These are phyloP conservation scores for Trichoderma sp. DNA, from an alignment of 2,329 filamentous ascomycete genomes.

Conservation along the genomic window DNA sequence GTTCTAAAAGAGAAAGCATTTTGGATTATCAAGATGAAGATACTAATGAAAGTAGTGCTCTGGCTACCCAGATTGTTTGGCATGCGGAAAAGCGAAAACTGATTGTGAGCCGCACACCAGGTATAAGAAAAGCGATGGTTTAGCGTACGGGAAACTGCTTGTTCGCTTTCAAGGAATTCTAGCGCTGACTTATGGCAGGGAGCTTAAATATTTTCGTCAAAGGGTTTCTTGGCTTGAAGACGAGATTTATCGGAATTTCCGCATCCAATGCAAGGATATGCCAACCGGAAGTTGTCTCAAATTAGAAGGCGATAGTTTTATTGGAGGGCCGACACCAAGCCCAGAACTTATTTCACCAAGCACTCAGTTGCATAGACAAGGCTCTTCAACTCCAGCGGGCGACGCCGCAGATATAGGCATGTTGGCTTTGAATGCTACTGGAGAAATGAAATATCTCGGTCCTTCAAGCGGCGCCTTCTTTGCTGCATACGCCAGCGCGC, in stretches of 20 bases:
- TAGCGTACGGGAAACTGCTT: background rate
- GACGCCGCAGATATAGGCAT: background rate
- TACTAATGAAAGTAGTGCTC: background rate
- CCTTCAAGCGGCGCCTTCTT: background rate
- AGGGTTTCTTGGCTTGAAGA: background rate
- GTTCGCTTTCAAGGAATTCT: background rate
- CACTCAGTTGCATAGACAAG: background rate
- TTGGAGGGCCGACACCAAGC: background rate
- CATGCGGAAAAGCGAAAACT: background rate
- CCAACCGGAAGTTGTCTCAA: background rate
- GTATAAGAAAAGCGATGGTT: background rate
- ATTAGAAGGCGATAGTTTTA: background rate
- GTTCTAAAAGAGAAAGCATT: background rate
- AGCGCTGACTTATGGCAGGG: background rate
- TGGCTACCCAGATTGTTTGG: background rate
- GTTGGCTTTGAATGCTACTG: background rate
- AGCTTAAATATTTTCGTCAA: background rate
- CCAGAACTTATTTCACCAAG: background rate
- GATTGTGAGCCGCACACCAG: background rate
- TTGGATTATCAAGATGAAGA: fast-evolving
- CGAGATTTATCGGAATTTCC: background rate
- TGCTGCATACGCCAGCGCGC: background rate
- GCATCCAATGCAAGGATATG: background rate
- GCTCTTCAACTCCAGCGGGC: background rate
- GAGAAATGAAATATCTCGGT: background rate